Base-by-base conservation (phyloP, 441 rosid species). In the Sinapis alba region DNA sequence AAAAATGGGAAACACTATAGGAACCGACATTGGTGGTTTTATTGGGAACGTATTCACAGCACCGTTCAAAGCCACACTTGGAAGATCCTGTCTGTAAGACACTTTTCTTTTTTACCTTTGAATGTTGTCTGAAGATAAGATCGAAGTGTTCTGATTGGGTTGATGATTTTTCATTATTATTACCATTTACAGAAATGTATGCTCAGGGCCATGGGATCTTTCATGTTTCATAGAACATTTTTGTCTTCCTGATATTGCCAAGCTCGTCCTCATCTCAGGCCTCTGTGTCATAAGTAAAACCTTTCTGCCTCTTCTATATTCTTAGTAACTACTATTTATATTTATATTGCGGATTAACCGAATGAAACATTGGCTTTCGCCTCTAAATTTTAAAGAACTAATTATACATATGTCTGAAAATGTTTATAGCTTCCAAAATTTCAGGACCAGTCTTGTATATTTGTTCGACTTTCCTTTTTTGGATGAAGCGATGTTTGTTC, bases 161-260 rank as follows among this genome's bases (percentile, higher is more conserved):
- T 36, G 43, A 28, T 30, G 7, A 4, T 30, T 18, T 18, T 30
- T 18, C 5, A 3, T 58, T n/a, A 0, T 26, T n/a, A 7, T 65
- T 65, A 27, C 59, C 11, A 74, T 7, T 4, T 78, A 73, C 82
- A 93, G 98, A 75, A 89, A 79, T 20, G 59, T 86, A 62, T 93
- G 97, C 77, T 43, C 85, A 7, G 91, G 96, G 16, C 85, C 92
- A 21, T 91, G 97, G 96, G 92, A 93, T 51, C 62, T 85, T 19
- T 13, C 80, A 12, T 93, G 94, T 80, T 93, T 91, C 75, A 78
- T 93, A 9, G 97, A 93, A 82, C 91, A 89, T 74, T 76, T 93
- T 8, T 89, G 98, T 59, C 72, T 89, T 69, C 51, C 88, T 50
- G 82, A 91, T 78, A 82, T 93, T 74, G 78, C 86, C 26, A 93